Base-by-base conservation (phyloP, 257 asterid genomes). In the Forsythia suspensa region DNA sequence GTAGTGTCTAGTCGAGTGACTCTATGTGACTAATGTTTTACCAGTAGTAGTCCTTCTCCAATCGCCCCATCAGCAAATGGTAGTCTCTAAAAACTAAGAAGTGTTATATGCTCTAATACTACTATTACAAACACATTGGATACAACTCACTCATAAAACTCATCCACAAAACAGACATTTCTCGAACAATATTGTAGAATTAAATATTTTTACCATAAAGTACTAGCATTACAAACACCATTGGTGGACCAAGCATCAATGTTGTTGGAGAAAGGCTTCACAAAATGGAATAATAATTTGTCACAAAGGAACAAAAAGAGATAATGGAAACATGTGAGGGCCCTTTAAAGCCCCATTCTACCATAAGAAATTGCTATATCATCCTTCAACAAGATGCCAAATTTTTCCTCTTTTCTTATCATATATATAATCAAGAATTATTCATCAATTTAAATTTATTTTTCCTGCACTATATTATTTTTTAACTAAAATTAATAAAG, bases 271-370 rank as follows among this genome's bases (percentile, higher is more conserved):
- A 57, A 66, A 61, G 69, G 70, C 82, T 77, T 77, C 84, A 83
- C 82, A 84, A 77, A 81, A 79, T 46, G 66, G 85, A 83, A 85
- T 69, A 79, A 74, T 48, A 72, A 80, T 79, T 29, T 41, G 42
- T 76, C 83, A 81, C 63, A 73, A 81, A 77, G 74, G 79, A 81
- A 81, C 88, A 85, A 85, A 87, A 81, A 70, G 76, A 51, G 87
- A 72, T 29, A 73, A 68, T 81, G 76, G 76, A 82, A 77, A 79
- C 84, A 78, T 79, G 80, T 79, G 87, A 85, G 80, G 83, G 80
- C 87, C 85, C 82, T 79, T 75, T 85, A 39, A 80, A 69, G 82
- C 73, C 73, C 80, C 85, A 80, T 84, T 82, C 59, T 13, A 51
- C 59, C 75, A 65, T 37, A 63, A 36, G 69, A 76, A 61, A 42